Percentiles rank a stretch among this genome's conserved stretches.
These are phyloP conservation scores for Oryza australiensis DNA, from an alignment of 176 grass and related monocot genomes.

Conservation along the genomic window DNA sequence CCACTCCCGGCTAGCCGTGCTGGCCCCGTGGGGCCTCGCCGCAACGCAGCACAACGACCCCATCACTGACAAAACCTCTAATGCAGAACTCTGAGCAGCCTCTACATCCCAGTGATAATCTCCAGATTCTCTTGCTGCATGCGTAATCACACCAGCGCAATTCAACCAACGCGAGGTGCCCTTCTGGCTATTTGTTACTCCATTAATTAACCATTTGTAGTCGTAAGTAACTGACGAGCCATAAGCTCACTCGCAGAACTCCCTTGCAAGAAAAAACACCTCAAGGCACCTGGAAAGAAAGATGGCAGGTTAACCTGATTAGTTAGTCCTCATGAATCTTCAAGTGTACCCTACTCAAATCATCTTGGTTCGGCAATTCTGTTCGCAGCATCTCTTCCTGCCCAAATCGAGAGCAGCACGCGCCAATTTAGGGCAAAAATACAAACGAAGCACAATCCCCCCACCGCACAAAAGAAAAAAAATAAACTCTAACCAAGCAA, in stretches of 20 bases:
- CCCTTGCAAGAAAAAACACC: not conserved
- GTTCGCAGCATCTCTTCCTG: not conserved
- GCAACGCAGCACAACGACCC: constrained; percentile 89
- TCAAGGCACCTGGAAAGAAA: not conserved
- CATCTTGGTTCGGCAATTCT: not conserved
- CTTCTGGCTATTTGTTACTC: not conserved
- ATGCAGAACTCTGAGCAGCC: not conserved
- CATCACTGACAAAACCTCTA: constrained; percentile 31
- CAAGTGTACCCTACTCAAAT: not conserved
- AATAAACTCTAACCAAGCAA: not conserved
- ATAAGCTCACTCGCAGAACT: not conserved
- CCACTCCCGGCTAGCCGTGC: constrained; percentile 65
- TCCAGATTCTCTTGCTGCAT: not conserved
- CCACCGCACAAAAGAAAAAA: not conserved
- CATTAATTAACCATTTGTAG: not conserved
- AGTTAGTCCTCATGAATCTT: not conserved
- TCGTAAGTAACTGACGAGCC: not conserved
- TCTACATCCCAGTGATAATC: constrained; percentile 10
- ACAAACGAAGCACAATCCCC: not conserved
- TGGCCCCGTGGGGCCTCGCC: constrained; percentile 59
- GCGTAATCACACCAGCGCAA: not conserved
- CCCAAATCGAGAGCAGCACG: not conserved
- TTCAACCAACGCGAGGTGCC: not conserved
- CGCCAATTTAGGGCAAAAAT: not conserved
- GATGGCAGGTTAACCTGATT: not conserved